Base-by-base conservation (phyloP, 2,329 filamentous ascomycete species). In the Didymella keratinophila region DNA sequence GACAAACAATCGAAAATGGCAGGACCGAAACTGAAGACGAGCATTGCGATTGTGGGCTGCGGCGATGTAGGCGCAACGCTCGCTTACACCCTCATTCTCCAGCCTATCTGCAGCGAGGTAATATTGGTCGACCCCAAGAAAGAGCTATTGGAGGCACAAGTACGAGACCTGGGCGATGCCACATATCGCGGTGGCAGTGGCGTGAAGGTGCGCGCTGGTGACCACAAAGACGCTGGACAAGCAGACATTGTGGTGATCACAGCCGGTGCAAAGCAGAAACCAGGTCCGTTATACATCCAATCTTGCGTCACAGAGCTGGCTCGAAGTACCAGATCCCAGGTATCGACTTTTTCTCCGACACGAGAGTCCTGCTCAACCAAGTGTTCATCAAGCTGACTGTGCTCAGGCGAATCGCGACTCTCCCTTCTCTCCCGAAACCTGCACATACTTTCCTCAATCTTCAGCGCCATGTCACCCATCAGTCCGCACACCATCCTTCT, bases 211-310 rank as follows among this genome's bases (percentile, higher is more conserved):
- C 76, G 79, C 27, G 77, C 77, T 1, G 83, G 78, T 18, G 78
- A 75, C 20, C 76, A 79, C 50, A 73, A 73, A 21, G 83, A 86
- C 62, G 83, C 83, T 1, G 76, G 79, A n/a, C 80, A 83, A 66
- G 81, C 81, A 44, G 83, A 86, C 64, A 80, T 86, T 28, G 78
- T 86, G 7, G 78, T 86, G 45, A 80, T 86, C 48, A 84, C 83
- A 0, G 82, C 83, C 0, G 84, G 83, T 32, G 81, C 82, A n/a
- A 84, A 81, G 66, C 79, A 82, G 70, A 78, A 78, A 62, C 65
- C 71, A 57, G 76, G 78, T 75, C 72, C 3, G 25, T 36, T 37
- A 25, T 37, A 41, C 5, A 14, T 1, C 11, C n/a, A 8, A 3
- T 10, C 18, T 50, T 12, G 21, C n/a, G 3, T 8, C 14, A 16